Evolutionary conservation across 2,329 filamentous ascomycete species (phyloP), one percentile per base, ranked within the genome.

Genomic region (Venturia oleaginea): DNA sequence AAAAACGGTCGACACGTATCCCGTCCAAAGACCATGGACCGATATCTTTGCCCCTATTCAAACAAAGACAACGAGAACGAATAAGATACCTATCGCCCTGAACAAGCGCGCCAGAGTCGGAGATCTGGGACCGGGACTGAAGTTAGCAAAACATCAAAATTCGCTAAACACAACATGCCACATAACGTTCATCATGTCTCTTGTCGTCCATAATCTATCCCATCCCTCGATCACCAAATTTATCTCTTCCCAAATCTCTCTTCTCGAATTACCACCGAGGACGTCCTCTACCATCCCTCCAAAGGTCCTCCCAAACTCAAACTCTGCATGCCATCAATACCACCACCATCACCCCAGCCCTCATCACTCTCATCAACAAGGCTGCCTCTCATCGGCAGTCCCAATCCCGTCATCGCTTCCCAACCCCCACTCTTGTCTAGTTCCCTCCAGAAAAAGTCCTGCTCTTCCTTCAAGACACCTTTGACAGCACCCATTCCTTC

Each of bases 401-500:
- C 37, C 34, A 61, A 34, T 5, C 51, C 51, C 17, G 51, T 57
- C 51, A 54, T 62, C 42, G 22, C 43, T 37, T 37, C 46, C 62
- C 46, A 64, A 22, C 40, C 57, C 63, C 71, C 75, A 74, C 66
- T 78, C 72, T 78, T 80, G 73, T 80, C 80, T 62, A 81, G 69
- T 70, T 81, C 80, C 42, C 77, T 70, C 13, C 74, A 72, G 68
- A 82, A 82, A 68, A 80, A 82, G 34, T 80, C 80, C 65, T 76
- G 74, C 65, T 79, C 78, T 65, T 77, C 76, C 43, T 75, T 76
- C 34, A 79, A 65, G 37, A 79, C 69, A 6, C 69, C 72, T 55
- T 68, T 71, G 22, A 72, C 71, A 1, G 77, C 75, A 2, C 79
- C 86, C 83, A 96, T 90, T 65, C 87, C 84, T 65, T 92, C 89